Conservation (phyloP, 306 rosid genomes). For the Senna tora region DNA sequence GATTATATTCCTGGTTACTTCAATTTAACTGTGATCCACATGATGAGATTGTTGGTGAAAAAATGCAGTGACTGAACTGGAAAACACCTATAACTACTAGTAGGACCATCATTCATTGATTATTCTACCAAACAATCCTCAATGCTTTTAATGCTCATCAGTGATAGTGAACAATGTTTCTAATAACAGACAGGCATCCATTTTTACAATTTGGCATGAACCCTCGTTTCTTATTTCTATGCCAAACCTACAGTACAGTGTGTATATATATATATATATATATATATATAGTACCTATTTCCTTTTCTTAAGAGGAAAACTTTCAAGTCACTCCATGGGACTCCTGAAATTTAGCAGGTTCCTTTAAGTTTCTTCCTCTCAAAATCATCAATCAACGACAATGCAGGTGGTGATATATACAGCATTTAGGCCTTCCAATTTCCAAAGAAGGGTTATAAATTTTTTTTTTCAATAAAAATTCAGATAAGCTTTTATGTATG, state of each 20-base stretch:
- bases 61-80: not conserved
- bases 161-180: not conserved
- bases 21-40: not conserved
- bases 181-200: too few relatives aligned
- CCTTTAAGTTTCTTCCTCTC: constrained; percentile 12
- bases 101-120: not conserved
- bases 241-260: not conserved
- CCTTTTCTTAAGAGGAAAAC: not conserved
- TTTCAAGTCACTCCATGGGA: constrained; percentile 9
- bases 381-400: not conserved
- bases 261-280: too few relatives aligned
- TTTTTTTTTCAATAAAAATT: too few relatives aligned
- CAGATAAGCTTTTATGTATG: too few relatives aligned
- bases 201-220: too few relatives aligned
- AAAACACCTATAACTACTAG: not conserved
- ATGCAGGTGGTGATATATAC: not conserved
- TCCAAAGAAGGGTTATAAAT: not conserved
- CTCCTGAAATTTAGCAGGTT: not conserved
- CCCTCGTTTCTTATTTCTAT: not conserved
- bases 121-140: not conserved
- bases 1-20: not conserved
- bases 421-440: not conserved
- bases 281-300: too few relatives aligned
- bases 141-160: not conserved
- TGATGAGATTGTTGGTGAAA: constrained; percentile 18